Percentiles rank a stretch among this genome's conserved stretches.
phyloP scores from a whole-genome alignment of 495 filamentous ascomycete genomes.

The Xylaria sp. region DNA sequence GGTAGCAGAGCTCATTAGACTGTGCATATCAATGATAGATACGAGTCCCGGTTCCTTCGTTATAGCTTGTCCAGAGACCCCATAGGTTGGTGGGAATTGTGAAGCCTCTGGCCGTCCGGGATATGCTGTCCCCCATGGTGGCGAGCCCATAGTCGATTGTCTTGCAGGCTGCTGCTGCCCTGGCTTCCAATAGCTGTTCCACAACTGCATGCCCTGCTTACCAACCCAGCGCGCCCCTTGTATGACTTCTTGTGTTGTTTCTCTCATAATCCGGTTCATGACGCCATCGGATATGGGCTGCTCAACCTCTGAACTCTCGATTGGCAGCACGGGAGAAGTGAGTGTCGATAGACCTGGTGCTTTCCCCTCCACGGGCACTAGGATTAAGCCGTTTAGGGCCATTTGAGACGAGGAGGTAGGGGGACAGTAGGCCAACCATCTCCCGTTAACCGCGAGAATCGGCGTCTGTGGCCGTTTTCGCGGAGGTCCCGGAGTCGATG shows the following conservation, averaged over 20 bases:
- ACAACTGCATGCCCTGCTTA: conserved; percentile 83
- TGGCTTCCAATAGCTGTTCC: conserved; percentile 86
- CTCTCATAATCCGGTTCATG: conserved; percentile 83
- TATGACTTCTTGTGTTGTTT: conserved; percentile 90
- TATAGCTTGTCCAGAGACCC: conserved; percentile 55
- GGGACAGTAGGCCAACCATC: conserved; percentile 87
- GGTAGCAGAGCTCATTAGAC: conserved; percentile 54
- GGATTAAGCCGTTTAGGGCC: conserved; percentile 67
- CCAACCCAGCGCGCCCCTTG: conserved; percentile 86
- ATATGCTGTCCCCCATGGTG: conserved; percentile 48
- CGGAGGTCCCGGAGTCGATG: conserved; percentile 44
- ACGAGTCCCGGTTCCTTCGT: conserved; percentile 77
- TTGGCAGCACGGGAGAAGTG: conserved; percentile 77
- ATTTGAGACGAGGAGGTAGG: conserved; percentile 72
- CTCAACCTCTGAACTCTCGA: conserved; percentile 75
- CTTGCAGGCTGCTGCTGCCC: conserved; percentile 44
- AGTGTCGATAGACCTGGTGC: conserved; percentile 72
- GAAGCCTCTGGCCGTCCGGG: conserved; percentile 45
- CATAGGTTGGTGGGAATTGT: conserved; percentile 81
- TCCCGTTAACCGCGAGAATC: conserved; percentile 75
- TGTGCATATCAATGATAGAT: conserved; percentile 82
- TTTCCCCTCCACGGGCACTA: conserved; percentile 56
- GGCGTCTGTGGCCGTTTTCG: conserved; percentile 60
- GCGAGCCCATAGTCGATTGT: conserved; percentile 49
- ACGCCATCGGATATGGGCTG: conserved; percentile 80